Conservation (phyloP, 176 grass and related monocot species). For the Hyparrhenia diplandra region DNA sequence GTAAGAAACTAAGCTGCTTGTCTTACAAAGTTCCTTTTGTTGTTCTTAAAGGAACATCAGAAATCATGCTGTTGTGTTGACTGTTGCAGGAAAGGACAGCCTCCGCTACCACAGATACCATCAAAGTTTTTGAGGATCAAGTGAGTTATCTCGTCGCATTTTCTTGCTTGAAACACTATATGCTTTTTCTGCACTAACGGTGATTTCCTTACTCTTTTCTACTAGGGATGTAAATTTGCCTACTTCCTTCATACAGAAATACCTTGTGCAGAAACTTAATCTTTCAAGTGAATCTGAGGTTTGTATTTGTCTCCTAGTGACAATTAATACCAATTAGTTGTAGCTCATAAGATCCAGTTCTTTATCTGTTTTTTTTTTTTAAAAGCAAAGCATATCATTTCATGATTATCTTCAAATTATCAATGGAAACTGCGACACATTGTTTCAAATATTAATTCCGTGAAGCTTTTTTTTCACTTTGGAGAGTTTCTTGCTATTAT, state of each 20-base stretch:
- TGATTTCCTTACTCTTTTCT: conserved; percentile 7
- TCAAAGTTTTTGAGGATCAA: conserved; percentile 70
- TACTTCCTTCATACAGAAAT: conserved; percentile 54
- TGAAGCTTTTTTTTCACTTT: not conserved
- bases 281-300: conserved; percentile 57
- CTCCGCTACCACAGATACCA: conserved; percentile 54
- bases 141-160: conserved; percentile 35
- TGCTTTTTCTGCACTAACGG: not conserved
- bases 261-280: conserved; percentile 50
- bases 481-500: not conserved
- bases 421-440: not conserved
- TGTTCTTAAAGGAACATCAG: not conserved
- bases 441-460: not conserved
- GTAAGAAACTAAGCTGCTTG: conserved; percentile 36
- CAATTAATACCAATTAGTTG: not conserved
- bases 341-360: not conserved
- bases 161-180: conserved; percentile 15
- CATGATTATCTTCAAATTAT: not conserved
- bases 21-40: conserved; percentile 11
- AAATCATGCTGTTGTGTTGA: conserved; percentile 25
- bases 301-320: conserved; percentile 9
- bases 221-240: conserved; percentile 55
- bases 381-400: not conserved
- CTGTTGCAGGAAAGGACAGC: conserved; percentile 56
- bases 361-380: not conserved